These are phyloP conservation scores for Gossypium aridum DNA, from an alignment of 441 rosid species.

Conservation along the genomic window DNA sequence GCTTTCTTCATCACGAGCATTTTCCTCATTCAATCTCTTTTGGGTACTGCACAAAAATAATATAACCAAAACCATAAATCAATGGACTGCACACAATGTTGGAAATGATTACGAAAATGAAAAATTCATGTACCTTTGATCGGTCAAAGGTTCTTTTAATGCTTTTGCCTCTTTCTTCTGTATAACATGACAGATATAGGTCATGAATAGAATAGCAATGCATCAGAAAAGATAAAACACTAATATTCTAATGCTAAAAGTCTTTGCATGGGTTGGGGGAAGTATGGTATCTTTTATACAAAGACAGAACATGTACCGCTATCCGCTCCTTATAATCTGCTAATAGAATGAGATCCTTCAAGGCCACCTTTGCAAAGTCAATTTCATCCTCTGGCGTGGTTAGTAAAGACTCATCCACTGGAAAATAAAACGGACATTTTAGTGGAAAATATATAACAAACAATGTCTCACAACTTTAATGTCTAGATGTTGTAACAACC, in stretches of 20 bases:
- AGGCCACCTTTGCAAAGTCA: constrained; percentile 43
- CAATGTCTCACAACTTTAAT: background rate
- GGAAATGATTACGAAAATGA: background rate
- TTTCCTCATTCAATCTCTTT: constrained; percentile 28
- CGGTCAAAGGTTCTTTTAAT: constrained; percentile 21
- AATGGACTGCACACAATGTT: background rate
- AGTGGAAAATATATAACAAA: constrained; percentile 1
- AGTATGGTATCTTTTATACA: background rate
- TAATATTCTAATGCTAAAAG: background rate
- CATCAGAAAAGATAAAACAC: constrained; percentile 3
- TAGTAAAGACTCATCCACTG: constrained; percentile 65
- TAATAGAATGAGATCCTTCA: constrained; percentile 67
- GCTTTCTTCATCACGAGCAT: constrained; percentile 37
- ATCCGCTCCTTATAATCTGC: constrained; percentile 60
- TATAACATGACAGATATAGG: constrained; percentile 9
- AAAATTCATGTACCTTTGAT: constrained; percentile 43
- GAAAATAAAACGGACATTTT: constrained; percentile 7
- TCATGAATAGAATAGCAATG: background rate
- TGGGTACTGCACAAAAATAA: constrained; percentile 26
- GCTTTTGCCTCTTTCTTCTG: constrained; percentile 59
- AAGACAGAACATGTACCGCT: constrained; percentile 32
- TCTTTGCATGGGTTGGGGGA: background rate
- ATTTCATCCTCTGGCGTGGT: constrained; percentile 72
- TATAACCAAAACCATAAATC: constrained; percentile 13
- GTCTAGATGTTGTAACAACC: constrained; percentile 28